Evolutionary conservation across 1,284 basidiomycete genomes (phyloP), one percentile per base, ranked within the genome.

Genomic region (Leucoagaricus sp.): DNA sequence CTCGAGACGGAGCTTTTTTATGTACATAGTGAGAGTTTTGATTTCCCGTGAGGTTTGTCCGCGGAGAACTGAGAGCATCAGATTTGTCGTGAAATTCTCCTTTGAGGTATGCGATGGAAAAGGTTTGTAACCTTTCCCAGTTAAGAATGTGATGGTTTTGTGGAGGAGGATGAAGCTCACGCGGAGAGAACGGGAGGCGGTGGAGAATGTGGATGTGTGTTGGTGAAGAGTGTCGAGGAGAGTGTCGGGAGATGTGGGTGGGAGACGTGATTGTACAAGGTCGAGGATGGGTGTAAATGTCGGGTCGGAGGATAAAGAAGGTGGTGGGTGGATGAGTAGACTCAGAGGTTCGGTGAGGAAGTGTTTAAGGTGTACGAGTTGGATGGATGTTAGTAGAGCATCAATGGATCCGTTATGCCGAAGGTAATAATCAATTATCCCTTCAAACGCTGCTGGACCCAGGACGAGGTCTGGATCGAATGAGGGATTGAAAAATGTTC

Each of bases 311-410:
- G 40, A 8, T 21, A 49, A 25, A 6, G 29, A 23, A 26, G 38
- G 5, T 2, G 47, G 47, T 17, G 54, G 54, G 29, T 68, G 66
- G 13, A 72, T 63, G 29, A 89, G 72, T 12, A 78, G 51, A 1
- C 80, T 77, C 7, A 89, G 68, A 0, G 85, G 82, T 26, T 87
- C 81, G 21, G 63, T 58, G 15, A 79, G 74, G 60, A 88, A 89
- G 65, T 91, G 89, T 58, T 86, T 86, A 65, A 91, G 69, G 62
- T 87, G 74, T 0, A 76, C 74, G 4, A 91, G 70, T 86, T 90
- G 58, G 10, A 49, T 10, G 46, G 57, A 53, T 36, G 80, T 83
- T 6, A 83, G 60, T 2, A 84, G 58, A 2, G 74, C 73, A 60
- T 89, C 86, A 0, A 85, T 64, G 1, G 85, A 87, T 0, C 78